Conservation (phyloP, 306 rosid genomes). For the Cucumis melo region DNA sequence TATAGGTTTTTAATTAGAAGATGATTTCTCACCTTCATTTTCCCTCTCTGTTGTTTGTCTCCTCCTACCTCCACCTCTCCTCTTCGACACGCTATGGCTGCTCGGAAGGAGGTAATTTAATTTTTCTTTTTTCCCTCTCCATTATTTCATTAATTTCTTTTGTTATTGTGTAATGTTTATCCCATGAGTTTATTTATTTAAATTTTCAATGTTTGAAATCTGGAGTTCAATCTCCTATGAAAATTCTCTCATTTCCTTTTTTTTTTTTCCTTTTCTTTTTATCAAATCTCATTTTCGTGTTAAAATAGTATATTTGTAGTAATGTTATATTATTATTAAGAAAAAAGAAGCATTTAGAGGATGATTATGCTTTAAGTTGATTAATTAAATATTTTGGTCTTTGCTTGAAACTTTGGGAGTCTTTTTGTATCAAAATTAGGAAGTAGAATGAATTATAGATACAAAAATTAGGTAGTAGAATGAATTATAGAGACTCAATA, state of each 20-base stretch:
- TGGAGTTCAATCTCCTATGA: neutral
- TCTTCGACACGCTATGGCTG: neutral
- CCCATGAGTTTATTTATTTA: neutral
- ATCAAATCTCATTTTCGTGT: too few relatives aligned
- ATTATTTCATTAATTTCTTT: neutral
- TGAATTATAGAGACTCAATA: neutral
- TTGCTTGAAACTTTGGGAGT: neutral
- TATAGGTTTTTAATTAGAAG: neutral
- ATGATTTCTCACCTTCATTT: neutral
- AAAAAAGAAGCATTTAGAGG: neutral
- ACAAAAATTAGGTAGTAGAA: neutral
- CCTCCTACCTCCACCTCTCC: neutral
- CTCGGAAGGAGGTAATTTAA: neutral
- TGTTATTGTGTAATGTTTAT: neutral
- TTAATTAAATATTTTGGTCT: neutral
- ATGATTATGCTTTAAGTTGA: too few relatives aligned
- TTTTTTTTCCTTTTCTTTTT: too few relatives aligned
- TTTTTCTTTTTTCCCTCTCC: too few relatives aligned
- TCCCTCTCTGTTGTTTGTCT: neutral
- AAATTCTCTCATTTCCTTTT: neutral
- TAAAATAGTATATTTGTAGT: neutral
- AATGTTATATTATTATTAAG: neutral
- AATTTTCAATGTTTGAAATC: neutral
- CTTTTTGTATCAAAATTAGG: neutral
- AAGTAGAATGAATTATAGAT: neutral